Evolutionary conservation across 129 eudicot genomes (phyloP).

Genomic region (Solidago caesia): DNA sequence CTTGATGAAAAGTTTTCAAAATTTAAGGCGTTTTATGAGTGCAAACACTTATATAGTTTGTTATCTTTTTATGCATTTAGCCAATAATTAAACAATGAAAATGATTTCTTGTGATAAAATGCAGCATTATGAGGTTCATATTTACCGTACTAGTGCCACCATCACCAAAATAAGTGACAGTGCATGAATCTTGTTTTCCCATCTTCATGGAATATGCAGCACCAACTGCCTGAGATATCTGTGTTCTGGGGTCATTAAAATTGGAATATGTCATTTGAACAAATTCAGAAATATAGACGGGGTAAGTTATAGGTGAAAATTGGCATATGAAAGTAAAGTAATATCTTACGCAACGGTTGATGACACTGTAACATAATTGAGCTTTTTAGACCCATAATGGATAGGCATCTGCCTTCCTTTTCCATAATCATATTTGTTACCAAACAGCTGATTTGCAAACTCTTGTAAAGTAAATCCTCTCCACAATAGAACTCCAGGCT

Average conservation of each 20-base stretch:
- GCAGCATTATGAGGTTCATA: not conserved
- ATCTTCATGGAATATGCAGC: constrained; percentile 93
- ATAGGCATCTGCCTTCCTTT: constrained; percentile 96
- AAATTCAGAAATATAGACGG: not conserved
- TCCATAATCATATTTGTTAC: constrained; percentile 73
- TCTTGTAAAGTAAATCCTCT: constrained; percentile 94
- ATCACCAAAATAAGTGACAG: constrained; percentile 87
- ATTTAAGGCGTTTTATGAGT: too few species aligned
- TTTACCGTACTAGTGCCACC: constrained; percentile 89
- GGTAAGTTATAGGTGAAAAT: not conserved
- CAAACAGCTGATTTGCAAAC: constrained; percentile 77
- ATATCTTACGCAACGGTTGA: constrained; percentile 82
- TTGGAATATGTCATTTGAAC: not conserved
- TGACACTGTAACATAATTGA: constrained; percentile 76
- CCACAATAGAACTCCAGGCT: constrained; percentile 90
- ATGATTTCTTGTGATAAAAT: not conserved
- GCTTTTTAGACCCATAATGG: constrained; percentile 87
- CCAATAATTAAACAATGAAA: not conserved
- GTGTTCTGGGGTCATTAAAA: constrained; percentile 52
- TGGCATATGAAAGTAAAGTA: not conserved
- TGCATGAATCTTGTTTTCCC: constrained; percentile 71
- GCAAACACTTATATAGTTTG: too few species aligned
- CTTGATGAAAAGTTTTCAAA: too few species aligned
- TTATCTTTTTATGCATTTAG: too few species aligned
- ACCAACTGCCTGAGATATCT: constrained; percentile 93